phyloP scores from a whole-genome alignment of 345 rosid species.

The Passiflora organensis region DNA sequence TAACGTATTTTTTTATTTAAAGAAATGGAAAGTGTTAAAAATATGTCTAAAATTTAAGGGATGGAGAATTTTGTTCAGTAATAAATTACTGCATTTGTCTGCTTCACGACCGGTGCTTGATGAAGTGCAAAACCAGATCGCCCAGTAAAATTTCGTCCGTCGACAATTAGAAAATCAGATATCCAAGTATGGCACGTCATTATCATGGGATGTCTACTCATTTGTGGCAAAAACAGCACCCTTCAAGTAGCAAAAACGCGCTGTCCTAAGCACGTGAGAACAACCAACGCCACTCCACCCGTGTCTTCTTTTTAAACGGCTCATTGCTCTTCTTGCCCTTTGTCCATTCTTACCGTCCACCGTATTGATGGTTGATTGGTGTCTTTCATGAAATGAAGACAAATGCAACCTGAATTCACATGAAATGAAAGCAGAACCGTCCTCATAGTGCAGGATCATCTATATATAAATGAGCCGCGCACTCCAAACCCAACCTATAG shows the following conservation, averaged over 20 bases:
- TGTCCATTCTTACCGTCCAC: constrained; percentile 10
- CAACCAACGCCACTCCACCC: too few species aligned
- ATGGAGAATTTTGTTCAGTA: too few species aligned
- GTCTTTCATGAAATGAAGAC: constrained; percentile 16
- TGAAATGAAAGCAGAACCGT: constrained; percentile 30
- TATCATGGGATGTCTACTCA: too few species aligned
- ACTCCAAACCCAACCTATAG: constrained; percentile 17
- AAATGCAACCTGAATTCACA: constrained; percentile 52
- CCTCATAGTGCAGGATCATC: not conserved
- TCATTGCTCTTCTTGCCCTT: constrained; percentile 18
- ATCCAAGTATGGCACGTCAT: constrained; percentile 8
- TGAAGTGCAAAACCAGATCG: too few species aligned
- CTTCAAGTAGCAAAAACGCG: not conserved
- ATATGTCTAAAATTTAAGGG: too few species aligned
- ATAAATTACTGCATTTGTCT: too few species aligned
- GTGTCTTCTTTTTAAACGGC: constrained; percentile 1
- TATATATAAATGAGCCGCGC: constrained; percentile 29
- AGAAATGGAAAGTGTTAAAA: too few species aligned
- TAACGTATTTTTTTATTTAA: too few species aligned
- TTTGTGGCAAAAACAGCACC: not conserved
- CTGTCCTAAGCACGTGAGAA: not conserved
- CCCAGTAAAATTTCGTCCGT: too few species aligned
- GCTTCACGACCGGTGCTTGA: too few species aligned
- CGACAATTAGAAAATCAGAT: not conserved
- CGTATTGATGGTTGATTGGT: not conserved